phyloP scores from a whole-genome alignment of 257 asterid genomes.

The Solanum bulbocastanum region DNA sequence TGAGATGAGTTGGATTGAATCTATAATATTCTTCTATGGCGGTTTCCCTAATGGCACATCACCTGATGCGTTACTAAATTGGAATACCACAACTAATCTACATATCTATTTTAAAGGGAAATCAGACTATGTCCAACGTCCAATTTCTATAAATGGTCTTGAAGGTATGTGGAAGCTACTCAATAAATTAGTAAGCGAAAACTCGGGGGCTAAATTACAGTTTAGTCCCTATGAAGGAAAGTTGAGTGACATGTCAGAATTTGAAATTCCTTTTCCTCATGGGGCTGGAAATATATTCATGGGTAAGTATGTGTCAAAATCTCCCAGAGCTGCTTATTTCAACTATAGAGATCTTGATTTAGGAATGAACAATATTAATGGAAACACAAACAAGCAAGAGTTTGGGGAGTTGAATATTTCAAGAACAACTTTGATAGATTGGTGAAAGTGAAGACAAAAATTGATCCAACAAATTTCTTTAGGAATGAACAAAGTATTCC shows the following conservation, averaged over 20 bases:
- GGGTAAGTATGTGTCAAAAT: background rate
- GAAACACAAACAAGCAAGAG: background rate
- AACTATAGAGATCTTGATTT: slow-evolving; percentile 2
- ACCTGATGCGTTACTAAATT: background rate
- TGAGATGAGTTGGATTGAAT: background rate
- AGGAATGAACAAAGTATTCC: background rate
- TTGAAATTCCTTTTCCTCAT: background rate
- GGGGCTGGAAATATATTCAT: background rate
- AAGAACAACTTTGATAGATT: background rate
- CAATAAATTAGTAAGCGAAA: background rate
- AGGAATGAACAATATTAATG: background rate
- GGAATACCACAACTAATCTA: too few relatives aligned
- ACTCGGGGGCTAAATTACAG: background rate
- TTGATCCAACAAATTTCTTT: background rate
- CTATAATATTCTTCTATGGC: background rate
- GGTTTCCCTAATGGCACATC: background rate
- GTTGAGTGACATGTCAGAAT: background rate
- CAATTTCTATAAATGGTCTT: background rate
- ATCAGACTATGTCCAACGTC: background rate
- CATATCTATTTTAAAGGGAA: too few relatives aligned
- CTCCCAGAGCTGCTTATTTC: background rate
- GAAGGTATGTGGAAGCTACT: background rate
- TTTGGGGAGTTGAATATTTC: background rate
- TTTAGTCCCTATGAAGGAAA: background rate
- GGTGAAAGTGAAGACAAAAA: background rate